Conservation (phyloP, 1,284 basidiomycete genomes). For the Blastosporella zonata region DNA sequence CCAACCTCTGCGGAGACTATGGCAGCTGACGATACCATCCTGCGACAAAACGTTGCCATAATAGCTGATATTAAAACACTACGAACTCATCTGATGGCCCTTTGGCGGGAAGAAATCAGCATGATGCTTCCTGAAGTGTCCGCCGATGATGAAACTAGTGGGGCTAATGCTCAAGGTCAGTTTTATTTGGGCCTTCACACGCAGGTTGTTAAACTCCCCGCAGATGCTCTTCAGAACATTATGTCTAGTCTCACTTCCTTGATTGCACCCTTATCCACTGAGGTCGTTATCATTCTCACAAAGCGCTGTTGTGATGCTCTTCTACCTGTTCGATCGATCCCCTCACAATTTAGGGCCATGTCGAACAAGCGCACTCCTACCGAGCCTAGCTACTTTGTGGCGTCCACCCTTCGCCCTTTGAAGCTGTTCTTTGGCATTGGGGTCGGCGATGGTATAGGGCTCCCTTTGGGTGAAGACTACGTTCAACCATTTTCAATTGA, state of each 20-base stretch:
- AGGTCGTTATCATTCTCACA: slow-evolving; percentile 72
- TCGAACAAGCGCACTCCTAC: slow-evolving; percentile 66
- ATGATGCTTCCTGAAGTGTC: slow-evolving; percentile 49
- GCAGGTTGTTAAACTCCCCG: slow-evolving; percentile 2
- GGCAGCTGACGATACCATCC: slow-evolving; percentile 55
- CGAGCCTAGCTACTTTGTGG: slow-evolving; percentile 84
- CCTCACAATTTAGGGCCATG: slow-evolving; percentile 83
- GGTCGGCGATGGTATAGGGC: slow-evolving; percentile 51
- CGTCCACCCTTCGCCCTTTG: slow-evolving; percentile 79
- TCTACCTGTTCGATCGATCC: slow-evolving; percentile 83
- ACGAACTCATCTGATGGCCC: slow-evolving; percentile 42
- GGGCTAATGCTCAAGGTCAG: slow-evolving; percentile 51
- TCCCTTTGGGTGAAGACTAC: slow-evolving; percentile 52
- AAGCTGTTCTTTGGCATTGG: slow-evolving; percentile 72
- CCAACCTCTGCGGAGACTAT: slow-evolving; percentile 48
- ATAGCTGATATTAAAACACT: slow-evolving; percentile 65
- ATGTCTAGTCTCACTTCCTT: slow-evolving; percentile 47
- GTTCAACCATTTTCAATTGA: slow-evolving; percentile 55
- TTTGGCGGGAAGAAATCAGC: slow-evolving; percentile 70
- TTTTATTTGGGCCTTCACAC: neutral
- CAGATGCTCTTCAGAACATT: slow-evolving; percentile 58
- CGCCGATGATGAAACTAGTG: slow-evolving; percentile 32
- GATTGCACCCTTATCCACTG: slow-evolving; percentile 53
- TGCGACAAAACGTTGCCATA: slow-evolving; percentile 61
- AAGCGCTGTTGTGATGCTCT: slow-evolving; percentile 83